Base-by-base conservation (phyloP, 169 alveolate species). In the Eimeria necatrix region DNA sequence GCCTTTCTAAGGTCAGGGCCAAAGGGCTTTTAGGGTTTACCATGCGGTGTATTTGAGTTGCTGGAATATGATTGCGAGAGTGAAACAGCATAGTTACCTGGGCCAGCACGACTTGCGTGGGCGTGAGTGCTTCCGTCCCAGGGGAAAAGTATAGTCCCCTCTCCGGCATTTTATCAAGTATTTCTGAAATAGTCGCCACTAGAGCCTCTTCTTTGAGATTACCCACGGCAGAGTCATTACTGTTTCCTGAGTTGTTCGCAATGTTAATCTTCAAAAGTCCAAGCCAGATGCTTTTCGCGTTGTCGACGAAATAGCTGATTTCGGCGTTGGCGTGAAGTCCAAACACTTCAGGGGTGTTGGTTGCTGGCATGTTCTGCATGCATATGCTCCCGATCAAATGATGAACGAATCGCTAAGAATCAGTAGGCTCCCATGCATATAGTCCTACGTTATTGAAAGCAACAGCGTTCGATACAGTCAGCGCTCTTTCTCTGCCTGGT, bases 261-360 rank as follows among this genome's bases (percentile, higher is more conserved):
- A 81, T 70, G 46, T 87, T 76, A 46, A 85, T 64, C 52, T 88
- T 94, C 84, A 98, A 88, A 91, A 98, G 96, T 89, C 98, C 98
- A 68, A 96, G 97, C 99, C 99, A 98, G 53, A 98, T 95, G 78
- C 96, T 97, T 96, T 98, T 98, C 41, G 99, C 98, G 6, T 99
- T 95, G 81, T 98, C 98, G 16, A 98, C 98, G 96, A 97, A 98
- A 95, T 98, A 98, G 60, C 98, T 98, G 84, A 98, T 98, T 96
- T 98, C 99, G 4, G 99, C 99, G 94, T 98, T 98, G 5, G 99
- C 97, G 96, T 98, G 99, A n/a, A 98, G 97, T 7, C 99, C 99
- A 87, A 98, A 98, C 51, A 97, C 98, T 94, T 96, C 99, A 60
- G 99, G 99, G 20, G 98, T 96, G 94, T 97, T 97, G 84, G 96